These are phyloP conservation scores for Trypanosoma melophagium DNA, from an alignment of 208 protist species.

Conservation along the genomic window DNA sequence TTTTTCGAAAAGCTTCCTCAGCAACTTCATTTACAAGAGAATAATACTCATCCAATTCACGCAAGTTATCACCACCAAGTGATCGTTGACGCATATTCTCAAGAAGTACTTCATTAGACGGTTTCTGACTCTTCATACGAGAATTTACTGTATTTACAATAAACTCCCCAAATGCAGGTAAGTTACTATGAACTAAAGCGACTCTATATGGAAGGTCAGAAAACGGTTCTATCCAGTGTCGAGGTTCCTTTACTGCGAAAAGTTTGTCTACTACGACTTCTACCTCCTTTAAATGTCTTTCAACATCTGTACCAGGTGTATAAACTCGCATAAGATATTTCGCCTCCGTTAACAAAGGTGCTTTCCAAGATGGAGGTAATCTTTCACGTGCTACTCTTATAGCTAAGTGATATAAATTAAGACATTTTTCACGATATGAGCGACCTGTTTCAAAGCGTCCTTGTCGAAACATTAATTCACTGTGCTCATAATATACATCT, in stretches of 20 bases:
- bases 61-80: slow-evolving; percentile 44
- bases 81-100: slow-evolving; percentile 71
- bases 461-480: slow-evolving; percentile 78
- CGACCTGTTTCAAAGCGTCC: slow-evolving; percentile 73
- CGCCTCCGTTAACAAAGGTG: slow-evolving; percentile 77
- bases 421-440: slow-evolving; percentile 72
- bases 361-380: slow-evolving; percentile 80
- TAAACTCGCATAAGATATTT: slow-evolving; percentile 83
- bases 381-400: slow-evolving; percentile 78
- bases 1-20: slow-evolving; percentile 66
- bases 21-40: slow-evolving; percentile 58
- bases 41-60: slow-evolving; percentile 71
- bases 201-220: slow-evolving; percentile 75
- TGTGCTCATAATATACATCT: slow-evolving; percentile 87
- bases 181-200: slow-evolving; percentile 77
- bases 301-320: slow-evolving; percentile 53
- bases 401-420: slow-evolving; percentile 83
- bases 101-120: slow-evolving; percentile 66
- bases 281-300: slow-evolving; percentile 64
- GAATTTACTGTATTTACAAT: slow-evolving; percentile 66
- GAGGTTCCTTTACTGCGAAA: slow-evolving; percentile 64
- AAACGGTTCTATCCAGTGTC: slow-evolving; percentile 83
- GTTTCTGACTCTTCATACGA: slow-evolving; percentile 36
- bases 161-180: slow-evolving; percentile 70
- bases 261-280: slow-evolving; percentile 75